A percentile compares a stretch with the other conserved stretches of the same genome.
These are phyloP conservation scores for Cylindrotheca fusiformis DNA, from an alignment of 108 stramenopile genomes.

Conservation along the genomic window DNA sequence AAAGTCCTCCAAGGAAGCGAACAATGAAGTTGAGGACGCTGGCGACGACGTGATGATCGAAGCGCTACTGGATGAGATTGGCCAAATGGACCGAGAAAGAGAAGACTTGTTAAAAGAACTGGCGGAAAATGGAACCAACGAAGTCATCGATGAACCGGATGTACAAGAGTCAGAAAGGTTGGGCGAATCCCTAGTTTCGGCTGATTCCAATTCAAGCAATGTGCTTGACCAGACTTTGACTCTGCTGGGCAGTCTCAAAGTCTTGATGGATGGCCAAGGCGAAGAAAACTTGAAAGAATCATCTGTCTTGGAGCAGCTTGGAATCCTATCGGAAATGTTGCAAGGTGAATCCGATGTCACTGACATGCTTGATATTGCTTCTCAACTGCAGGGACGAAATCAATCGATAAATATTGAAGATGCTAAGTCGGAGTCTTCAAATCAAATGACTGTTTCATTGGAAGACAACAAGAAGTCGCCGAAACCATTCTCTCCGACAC, in stretches of 20 bases:
- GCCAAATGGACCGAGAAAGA: conserved; percentile 29
- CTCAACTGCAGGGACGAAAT: too few species aligned
- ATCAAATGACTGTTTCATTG: background rate
- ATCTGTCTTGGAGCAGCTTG: conserved; percentile 26
- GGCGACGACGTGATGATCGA: conserved; percentile 6
- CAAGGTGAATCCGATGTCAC: background rate
- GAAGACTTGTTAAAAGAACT: conserved; percentile 25
- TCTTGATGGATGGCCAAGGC: conserved; percentile 5
- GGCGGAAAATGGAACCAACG: background rate
- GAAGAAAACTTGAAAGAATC: conserved; percentile 14
- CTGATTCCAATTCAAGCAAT: background rate
- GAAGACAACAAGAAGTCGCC: background rate
- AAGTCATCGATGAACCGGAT: background rate
- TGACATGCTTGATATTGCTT: background rate
- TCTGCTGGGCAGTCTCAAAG: conserved; percentile 19
- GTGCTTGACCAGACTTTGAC: conserved; percentile 23
- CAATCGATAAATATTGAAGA: too few species aligned
- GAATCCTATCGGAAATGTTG: conserved; percentile 31
- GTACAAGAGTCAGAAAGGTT: background rate
- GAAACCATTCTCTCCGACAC: background rate
- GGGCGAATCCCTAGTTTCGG: background rate
- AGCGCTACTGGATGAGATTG: conserved; percentile 22
- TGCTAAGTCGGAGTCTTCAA: background rate
- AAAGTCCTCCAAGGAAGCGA: background rate
- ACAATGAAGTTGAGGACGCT: background rate